These are phyloP conservation scores for Erodium maritimum DNA, from an alignment of 345 rosid genomes.

Conservation along the genomic window DNA sequence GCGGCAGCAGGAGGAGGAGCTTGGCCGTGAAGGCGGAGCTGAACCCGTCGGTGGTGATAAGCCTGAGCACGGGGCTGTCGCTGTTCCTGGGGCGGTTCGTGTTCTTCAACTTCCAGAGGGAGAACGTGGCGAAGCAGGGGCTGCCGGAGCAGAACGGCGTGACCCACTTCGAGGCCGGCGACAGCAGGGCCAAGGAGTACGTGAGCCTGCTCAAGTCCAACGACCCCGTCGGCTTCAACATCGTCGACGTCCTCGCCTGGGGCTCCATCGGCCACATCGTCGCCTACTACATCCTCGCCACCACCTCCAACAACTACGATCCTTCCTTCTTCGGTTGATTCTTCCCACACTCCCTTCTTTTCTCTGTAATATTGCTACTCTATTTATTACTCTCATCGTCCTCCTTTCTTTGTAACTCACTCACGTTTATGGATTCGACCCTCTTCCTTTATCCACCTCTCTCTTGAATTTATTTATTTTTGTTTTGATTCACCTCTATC, in stretches of 20 bases:
- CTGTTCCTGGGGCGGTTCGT: constrained; percentile 91
- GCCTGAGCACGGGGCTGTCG: constrained; percentile 94
- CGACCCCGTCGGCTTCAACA: constrained; percentile 91
- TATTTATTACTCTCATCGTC: too few relatives aligned
- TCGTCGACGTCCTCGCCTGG: constrained; percentile 98
- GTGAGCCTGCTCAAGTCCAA: constrained; percentile 86
- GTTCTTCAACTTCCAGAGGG: constrained; percentile 98
- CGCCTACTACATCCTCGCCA: constrained; percentile 95
- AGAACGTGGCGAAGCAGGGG: constrained; percentile 92
- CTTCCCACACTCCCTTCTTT: too few relatives aligned
- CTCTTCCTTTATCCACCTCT: too few relatives aligned
- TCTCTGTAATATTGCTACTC: too few relatives aligned
- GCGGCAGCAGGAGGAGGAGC: constrained; percentile 6
- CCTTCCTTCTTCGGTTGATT: constrained; percentile 48
- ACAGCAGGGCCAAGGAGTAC: constrained; percentile 83
- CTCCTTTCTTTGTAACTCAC: too few relatives aligned
- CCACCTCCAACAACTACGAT: constrained; percentile 87
- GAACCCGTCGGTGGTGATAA: constrained; percentile 58
- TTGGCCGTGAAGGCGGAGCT: constrained; percentile 76
- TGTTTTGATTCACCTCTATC: too few relatives aligned
- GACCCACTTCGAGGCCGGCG: constrained; percentile 94
- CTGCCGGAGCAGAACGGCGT: constrained; percentile 93
- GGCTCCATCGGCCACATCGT: constrained; percentile 95
- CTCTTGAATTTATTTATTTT: too few relatives aligned
- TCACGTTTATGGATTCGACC: too few relatives aligned